Conservation (phyloP, 78 protist species). For the Polysphondylium violaceum region DNA sequence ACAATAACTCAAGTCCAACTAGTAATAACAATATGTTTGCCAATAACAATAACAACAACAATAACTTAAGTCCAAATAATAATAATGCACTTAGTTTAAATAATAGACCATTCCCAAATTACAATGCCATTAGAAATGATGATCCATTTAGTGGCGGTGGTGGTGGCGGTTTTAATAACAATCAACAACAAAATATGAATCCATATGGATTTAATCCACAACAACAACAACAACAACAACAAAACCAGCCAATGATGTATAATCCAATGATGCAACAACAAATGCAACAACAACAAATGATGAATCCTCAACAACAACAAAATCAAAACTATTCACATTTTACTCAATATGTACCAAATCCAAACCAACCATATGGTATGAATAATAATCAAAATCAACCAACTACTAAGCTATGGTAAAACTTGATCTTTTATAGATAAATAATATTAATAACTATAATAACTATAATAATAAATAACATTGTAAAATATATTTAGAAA, state of each 20-base stretch:
- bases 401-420: too few species aligned
- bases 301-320: too few species aligned
- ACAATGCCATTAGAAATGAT: conserved; percentile 20
- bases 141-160: background rate
- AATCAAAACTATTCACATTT: too few species aligned
- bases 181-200: background rate
- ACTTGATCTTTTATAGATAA: too few species aligned
- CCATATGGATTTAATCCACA: conserved; percentile 11
- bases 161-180: background rate
- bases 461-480: too few species aligned
- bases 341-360: too few species aligned
- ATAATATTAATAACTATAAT: too few species aligned
- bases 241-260: background rate
- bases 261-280: background rate
- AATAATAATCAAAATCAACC: too few species aligned
- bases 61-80: background rate
- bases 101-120: conserved; percentile 5
- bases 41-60: background rate
- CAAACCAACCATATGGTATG: too few species aligned
- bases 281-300: too few species aligned
- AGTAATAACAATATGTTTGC: background rate
- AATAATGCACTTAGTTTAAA: background rate
- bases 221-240: conserved; percentile 10
- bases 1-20: background rate
- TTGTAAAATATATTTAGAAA: too few species aligned